Evolutionary conservation across 2,329 filamentous ascomycete genomes (phyloP), one percentile per base, ranked within the genome.

Genomic region (Catunica adiposa): DNA sequence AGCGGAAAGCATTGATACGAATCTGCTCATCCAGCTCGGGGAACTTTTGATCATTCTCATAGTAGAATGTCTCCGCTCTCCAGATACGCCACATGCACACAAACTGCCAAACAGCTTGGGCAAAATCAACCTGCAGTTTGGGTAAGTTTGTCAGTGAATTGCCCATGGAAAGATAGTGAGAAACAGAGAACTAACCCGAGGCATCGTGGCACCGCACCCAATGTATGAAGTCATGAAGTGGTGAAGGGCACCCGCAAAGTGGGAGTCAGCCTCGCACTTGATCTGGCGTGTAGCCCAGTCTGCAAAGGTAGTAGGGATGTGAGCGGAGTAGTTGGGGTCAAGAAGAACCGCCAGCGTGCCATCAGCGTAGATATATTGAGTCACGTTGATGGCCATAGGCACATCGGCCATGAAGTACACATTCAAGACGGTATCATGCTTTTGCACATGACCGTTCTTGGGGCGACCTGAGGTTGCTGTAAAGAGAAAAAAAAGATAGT

Each of bases 41-140:
- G 37, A 58, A 53, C 17, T 37, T 51, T n/a, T 52, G 14, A 25
- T 51, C 54, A 56, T 68, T 67, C 22, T 65, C 64, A 60, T 68
- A 73, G 61, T 65, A 68, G 58, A 75, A 73, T 1, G 64, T 65
- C 5, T 66, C 63, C 17, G 70, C 69, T 56, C 68, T 70, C 71
- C 70, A 75, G 59, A 76, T 73, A 58, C 66, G 69, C 62, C 74
- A 75, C 66, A 75, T 71, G 63, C 71, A 74, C 59, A 70, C 71
- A 66, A 76, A 68, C 53, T 66, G 66, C 58, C 73, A 69, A 38
- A 74, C 70, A 58, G 70, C 69, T n/a, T n/a, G 15, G 15, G 40
- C 40, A 44, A 44, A 44, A 4, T 44, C 40, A 17, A 22, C 15
- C 40, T 44, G 20, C 20, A 8, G 11, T 14, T 38, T 2, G 20